phyloP scores from a whole-genome alignment of 192 early-diverging fungal species.

The Coemansia sp. region DNA sequence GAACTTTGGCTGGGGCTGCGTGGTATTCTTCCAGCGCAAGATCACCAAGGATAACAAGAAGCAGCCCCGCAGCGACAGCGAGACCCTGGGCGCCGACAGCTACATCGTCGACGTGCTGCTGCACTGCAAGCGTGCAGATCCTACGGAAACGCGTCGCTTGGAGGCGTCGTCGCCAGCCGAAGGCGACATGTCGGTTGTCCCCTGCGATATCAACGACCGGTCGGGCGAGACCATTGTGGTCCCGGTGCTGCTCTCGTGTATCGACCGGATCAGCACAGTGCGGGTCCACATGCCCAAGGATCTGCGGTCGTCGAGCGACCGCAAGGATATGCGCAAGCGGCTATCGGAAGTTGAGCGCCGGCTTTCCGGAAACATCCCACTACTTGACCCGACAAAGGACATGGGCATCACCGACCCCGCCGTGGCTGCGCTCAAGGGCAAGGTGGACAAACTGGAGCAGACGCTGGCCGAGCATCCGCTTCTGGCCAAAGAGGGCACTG shows the following conservation, averaged over 20 bases:
- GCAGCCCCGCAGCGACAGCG: constrained; percentile 16
- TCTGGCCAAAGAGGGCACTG: constrained; percentile 50
- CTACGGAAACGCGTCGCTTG: constrained; percentile 3
- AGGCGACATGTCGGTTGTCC: constrained; percentile 32
- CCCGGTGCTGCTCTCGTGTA: constrained; percentile 65
- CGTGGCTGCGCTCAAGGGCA: constrained; percentile 63
- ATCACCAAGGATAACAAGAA: constrained; percentile 8
- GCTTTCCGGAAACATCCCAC: constrained; percentile 70
- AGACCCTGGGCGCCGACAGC: constrained; percentile 40
- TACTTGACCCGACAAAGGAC: constrained; percentile 83
- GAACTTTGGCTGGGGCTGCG: constrained; percentile 92
- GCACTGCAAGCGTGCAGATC: constrained; percentile 55
- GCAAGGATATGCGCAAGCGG: constrained; percentile 57
- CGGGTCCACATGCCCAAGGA: constrained; percentile 70
- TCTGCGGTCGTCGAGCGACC: constrained; percentile 51
- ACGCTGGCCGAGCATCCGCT: constrained; percentile 60
- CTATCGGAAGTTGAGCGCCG: constrained; percentile 66
- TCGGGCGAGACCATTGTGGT: constrained; percentile 62
- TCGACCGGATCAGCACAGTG: constrained; percentile 70
- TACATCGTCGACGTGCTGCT: constrained; percentile 85
- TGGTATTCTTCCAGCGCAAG: constrained; percentile 67
- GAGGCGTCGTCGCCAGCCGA: constrained; percentile 16
- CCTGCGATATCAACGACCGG: constrained; percentile 45
- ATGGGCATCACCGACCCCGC: constrained; percentile 78
- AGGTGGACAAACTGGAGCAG: too few relatives aligned